phyloP scores from a whole-genome alignment of 2,329 filamentous ascomycete genomes.

The Phaeoacremonium minimum region DNA sequence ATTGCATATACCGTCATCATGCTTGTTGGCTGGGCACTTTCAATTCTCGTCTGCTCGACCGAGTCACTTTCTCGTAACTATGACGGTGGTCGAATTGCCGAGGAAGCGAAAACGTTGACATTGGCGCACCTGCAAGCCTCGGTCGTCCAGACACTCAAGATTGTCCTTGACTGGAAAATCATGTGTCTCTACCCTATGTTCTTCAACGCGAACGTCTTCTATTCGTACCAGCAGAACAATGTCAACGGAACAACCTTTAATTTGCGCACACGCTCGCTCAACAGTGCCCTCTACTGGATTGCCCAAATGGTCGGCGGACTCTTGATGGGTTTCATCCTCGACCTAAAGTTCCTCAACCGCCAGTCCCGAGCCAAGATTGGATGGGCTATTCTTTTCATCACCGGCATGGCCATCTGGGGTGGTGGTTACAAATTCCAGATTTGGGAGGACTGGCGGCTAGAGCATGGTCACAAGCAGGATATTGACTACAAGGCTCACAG shows the following conservation, averaged over 20 bases:
- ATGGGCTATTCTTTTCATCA: slow-evolving; percentile 39
- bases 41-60: slow-evolving; percentile 39
- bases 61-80: slow-evolving; percentile 7
- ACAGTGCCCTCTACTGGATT: slow-evolving; percentile 51
- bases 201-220: slow-evolving; percentile 52
- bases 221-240: slow-evolving; percentile 52
- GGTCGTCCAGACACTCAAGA: slow-evolving; percentile 9
- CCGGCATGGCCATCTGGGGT: slow-evolving; percentile 51
- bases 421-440: slow-evolving; percentile 63
- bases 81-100: slow-evolving; percentile 4
- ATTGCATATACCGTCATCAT: slow-evolving; percentile 42
- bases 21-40: slow-evolving; percentile 38
- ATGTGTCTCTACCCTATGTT: slow-evolving; percentile 37
- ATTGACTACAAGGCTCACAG: slow-evolving; percentile 41
- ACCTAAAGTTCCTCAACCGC: slow-evolving; percentile 35
- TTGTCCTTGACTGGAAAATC: neutral
- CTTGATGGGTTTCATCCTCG: slow-evolving; percentile 39
- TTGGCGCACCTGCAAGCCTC: slow-evolving; percentile 26
- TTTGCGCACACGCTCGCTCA: slow-evolving; percentile 50
- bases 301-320: slow-evolving; percentile 51
- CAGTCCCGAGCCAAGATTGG: slow-evolving; percentile 39
- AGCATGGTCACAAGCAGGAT: slow-evolving; percentile 32
- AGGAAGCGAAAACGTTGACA: slow-evolving; percentile 11
- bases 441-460: slow-evolving; percentile 43
- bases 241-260: slow-evolving; percentile 52